Conservation (phyloP, 768 basidiomycete species). For the Saitozyma sp. region DNA sequence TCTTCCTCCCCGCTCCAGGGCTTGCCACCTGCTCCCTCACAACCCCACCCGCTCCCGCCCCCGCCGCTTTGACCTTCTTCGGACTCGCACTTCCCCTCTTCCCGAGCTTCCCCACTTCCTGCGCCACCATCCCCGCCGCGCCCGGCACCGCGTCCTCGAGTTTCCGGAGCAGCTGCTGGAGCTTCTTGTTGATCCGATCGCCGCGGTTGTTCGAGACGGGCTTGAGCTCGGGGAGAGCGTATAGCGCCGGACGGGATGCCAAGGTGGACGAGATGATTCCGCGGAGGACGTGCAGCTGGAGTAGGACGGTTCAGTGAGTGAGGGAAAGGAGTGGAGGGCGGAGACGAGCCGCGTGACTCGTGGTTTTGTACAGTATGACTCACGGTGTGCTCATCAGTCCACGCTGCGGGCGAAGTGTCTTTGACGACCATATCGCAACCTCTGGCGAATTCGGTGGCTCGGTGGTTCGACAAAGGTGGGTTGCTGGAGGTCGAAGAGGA, state of each 20-base stretch:
- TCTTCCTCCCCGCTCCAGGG: background rate
- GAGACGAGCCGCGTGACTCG: background rate
- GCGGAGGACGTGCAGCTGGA: constrained; percentile 12
- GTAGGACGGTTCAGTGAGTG: too few relatives aligned
- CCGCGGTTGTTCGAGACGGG: constrained; percentile 29
- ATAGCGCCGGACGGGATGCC: constrained; percentile 13
- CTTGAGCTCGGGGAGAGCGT: constrained; percentile 15
- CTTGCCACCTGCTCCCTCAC: background rate
- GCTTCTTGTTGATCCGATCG: constrained; percentile 33
- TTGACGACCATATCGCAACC: too few relatives aligned
- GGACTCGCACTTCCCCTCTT: constrained; percentile 9
- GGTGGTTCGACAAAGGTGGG: too few relatives aligned
- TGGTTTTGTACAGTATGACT: background rate
- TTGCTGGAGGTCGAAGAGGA: too few relatives aligned
- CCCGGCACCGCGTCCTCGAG: constrained; percentile 17
- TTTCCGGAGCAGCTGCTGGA: constrained; percentile 23
- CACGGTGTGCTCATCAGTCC: background rate
- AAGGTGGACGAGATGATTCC: constrained; percentile 10
- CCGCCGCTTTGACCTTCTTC: constrained; percentile 16
- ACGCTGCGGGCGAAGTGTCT: too few relatives aligned
- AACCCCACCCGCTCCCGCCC: background rate
- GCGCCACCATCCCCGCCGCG: constrained; percentile 18
- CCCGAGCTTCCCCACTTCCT: constrained; percentile 17
- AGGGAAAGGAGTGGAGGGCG: too few relatives aligned
- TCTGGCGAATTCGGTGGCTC: too few relatives aligned